Evolutionary conservation across 2,329 filamentous ascomycete genomes (phyloP), one percentile per base, ranked within the genome.

Genomic region (Microcera coccophila): DNA sequence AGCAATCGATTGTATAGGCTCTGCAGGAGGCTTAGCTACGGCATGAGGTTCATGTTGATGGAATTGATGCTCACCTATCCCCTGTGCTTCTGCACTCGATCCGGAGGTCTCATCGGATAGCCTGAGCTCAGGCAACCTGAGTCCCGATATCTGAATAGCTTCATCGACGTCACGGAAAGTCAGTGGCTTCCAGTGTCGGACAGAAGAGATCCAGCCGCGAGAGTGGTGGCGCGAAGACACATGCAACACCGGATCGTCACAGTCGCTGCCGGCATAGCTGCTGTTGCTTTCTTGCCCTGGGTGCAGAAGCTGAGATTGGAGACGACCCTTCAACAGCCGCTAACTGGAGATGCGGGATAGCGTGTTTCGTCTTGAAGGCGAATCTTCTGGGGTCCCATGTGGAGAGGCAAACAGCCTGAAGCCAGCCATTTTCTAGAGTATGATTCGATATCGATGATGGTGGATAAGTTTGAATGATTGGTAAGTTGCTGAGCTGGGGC

Each of bases 261-360:
- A 12, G 22, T 26, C 22, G 22, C 22, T 26, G 22, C 22, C 22
- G 12, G 22, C 7, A 12, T 12, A 7, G 22, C 12, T 26, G 22
- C 22, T 26, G 17, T 11, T n/a, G 29, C 17, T 24, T 8, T 3
- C 3, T 5, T 36, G 12, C 22, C 10, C 18, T 24, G 12, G 10
- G 15, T 17, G 15, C 12, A 11, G 22, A 24, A 33, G 29, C 14
- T 22, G 16, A 19, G 24, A n/a, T 26, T 17, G 35, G 8, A 17
- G 38, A 28, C 38, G 29, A 15, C 8, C 7, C 29, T 32, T 38
- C 26, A 35, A 21, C 12, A 37, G 33, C 17, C 36, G 24, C 45
- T 34, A 44, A 24, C 19, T 39, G 9, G 35, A 34, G 12, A 44
- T 24, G 16, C 10, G 31, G 16, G 26, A 24, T 11, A 36, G 18